phyloP scores from a whole-genome alignment of 2,329 filamentous ascomycete genomes.

The Botrytis byssoidea region DNA sequence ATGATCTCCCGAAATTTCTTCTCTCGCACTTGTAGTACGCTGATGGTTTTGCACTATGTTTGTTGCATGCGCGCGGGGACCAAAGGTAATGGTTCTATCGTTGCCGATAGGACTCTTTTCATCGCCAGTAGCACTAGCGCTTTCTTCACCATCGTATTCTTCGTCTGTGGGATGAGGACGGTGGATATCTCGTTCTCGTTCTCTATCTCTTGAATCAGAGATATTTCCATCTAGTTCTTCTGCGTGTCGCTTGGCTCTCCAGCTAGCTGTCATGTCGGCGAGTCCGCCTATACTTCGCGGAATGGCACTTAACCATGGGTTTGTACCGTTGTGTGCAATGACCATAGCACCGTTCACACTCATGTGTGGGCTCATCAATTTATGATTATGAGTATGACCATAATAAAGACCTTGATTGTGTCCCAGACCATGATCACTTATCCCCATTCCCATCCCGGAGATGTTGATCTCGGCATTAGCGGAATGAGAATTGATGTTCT shows the following conservation, averaged over 20 bases:
- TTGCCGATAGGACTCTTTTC: constrained; percentile 7
- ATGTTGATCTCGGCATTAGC: constrained; percentile 32
- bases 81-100: background rate
- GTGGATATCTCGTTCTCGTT: background rate
- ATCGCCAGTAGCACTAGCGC: constrained; percentile 26
- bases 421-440: background rate
- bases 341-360: background rate
- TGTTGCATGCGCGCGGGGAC: too few relatives aligned
- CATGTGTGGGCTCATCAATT: constrained; percentile 3
- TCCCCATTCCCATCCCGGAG: background rate
- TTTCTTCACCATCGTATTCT: constrained; percentile 35
- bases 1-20: background rate
- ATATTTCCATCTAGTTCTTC: constrained; percentile 31
- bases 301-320: constrained; percentile 47
- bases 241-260: constrained; percentile 26
- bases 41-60: background rate
- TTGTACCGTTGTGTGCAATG: constrained; percentile 29
- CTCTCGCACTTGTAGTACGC: background rate
- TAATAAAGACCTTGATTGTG: background rate
- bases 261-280: constrained; percentile 22
- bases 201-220: background rate
- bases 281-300: constrained; percentile 40
- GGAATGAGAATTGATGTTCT: constrained; percentile 34
- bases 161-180: constrained; percentile 26
- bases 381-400: background rate